These are phyloP conservation scores for Phytomonas sp. DNA, from an alignment of 208 protist species.

Conservation along the genomic window DNA sequence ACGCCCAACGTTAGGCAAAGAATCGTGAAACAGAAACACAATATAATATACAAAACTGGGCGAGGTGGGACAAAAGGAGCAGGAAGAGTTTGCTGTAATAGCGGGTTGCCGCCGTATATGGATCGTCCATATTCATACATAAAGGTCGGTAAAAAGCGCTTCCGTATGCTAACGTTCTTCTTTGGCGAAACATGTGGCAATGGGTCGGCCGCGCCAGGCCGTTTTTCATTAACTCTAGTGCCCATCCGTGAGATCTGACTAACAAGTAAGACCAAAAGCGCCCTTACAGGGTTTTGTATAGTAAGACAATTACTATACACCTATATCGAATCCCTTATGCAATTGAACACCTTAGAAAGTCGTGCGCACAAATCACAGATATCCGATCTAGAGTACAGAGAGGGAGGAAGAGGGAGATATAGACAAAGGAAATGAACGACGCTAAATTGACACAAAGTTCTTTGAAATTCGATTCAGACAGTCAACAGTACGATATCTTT, in stretches of 20 bases:
- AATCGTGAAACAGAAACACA: constrained; percentile 45
- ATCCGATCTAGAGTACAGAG: not conserved
- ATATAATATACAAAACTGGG: constrained; percentile 35
- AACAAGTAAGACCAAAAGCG: not conserved
- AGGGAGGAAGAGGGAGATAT: not conserved
- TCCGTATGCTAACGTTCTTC: not conserved
- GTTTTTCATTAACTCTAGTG: not conserved
- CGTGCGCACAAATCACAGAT: not conserved
- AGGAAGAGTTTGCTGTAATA: constrained; percentile 72
- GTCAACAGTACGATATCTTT: not conserved
- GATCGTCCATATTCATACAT: constrained; percentile 49
- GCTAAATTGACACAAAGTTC: not conserved
- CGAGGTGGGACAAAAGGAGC: constrained; percentile 46
- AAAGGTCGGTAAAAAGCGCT: constrained; percentile 20
- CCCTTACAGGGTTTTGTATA: not conserved
- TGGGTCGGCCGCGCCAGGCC: not conserved
- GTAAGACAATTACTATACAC: not conserved
- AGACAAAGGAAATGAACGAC: not conserved
- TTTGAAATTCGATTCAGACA: not conserved
- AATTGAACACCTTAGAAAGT: not conserved
- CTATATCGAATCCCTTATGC: not conserved
- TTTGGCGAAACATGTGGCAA: not conserved
- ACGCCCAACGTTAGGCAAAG: constrained; percentile 41
- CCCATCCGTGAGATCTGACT: not conserved
- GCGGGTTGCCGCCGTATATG: constrained; percentile 66